Percentiles rank a stretch among this genome's conserved stretches.
Evolutionary conservation across 768 basidiomycete species (phyloP).

Genomic region (Amanita molliuscula): DNA sequence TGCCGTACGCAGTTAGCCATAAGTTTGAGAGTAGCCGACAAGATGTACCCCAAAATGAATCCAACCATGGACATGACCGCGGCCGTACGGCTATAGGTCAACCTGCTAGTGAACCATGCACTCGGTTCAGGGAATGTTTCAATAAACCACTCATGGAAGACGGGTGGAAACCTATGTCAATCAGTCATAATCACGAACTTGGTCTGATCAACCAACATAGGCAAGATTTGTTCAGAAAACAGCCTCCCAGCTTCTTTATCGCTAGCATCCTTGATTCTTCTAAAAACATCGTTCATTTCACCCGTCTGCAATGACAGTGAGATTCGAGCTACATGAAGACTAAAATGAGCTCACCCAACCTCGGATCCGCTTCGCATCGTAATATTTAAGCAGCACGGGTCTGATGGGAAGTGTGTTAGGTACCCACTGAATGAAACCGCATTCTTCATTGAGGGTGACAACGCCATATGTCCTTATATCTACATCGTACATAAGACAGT

Average conservation of each 20-base stretch:
- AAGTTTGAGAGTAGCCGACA: not conserved
- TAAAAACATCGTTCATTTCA: conserved; percentile 38
- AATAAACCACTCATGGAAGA: conserved; percentile 97
- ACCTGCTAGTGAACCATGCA: conserved; percentile 85
- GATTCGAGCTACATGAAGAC: not conserved
- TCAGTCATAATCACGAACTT: not conserved
- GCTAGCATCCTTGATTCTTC: conserved; percentile 35
- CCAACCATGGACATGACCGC: conserved; percentile 99
- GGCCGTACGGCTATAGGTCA: conserved; percentile 77
- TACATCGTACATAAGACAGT: conserved; percentile 17
- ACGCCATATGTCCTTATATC: conserved; percentile 98
- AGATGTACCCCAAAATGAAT: conserved; percentile 79
- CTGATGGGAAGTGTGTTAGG: conserved; percentile 83
- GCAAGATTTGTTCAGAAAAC: conserved; percentile 46
- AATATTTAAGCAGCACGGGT: conserved; percentile 57
- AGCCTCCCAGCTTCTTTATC: conserved; percentile 42
- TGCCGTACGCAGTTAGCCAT: conserved; percentile 17
- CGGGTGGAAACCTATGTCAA: conserved; percentile 56
- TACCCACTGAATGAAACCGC: conserved; percentile 98
- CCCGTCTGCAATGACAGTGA: conserved; percentile 20
- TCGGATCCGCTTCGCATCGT: conserved; percentile 36
- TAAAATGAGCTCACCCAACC: conserved; percentile 25
- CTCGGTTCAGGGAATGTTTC: conserved; percentile 96
- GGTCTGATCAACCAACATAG: conserved; percentile 30
- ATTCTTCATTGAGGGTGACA: conserved; percentile 94